Evolutionary conservation across 805 yeast species (phyloP).

Genomic region (Yarrowia phangngaensis): DNA sequence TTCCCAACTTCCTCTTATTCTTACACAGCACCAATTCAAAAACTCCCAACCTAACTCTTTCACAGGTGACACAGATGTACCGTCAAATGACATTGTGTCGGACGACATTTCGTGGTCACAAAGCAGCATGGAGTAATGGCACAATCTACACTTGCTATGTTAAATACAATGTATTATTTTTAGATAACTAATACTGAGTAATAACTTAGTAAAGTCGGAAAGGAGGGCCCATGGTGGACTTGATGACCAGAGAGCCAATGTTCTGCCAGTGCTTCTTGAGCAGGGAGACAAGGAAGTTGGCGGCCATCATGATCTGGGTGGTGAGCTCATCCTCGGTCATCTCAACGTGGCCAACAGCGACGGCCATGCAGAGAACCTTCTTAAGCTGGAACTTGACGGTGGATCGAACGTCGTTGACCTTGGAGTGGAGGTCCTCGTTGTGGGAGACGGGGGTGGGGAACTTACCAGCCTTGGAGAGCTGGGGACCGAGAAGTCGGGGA

Average conservation of each 20-base stretch:
- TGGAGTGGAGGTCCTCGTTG: constrained; percentile 93
- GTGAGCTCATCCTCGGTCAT: constrained; percentile 96
- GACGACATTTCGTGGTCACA: too few relatives aligned
- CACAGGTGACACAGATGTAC: too few relatives aligned
- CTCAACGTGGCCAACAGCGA: constrained; percentile 99
- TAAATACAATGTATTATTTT: too few relatives aligned
- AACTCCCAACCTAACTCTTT: too few relatives aligned
- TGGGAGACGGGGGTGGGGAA: constrained; percentile 99
- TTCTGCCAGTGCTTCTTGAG: constrained; percentile 99
- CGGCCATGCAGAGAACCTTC: constrained; percentile 99
- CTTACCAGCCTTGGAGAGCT: constrained; percentile 99
- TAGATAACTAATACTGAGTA: too few relatives aligned
- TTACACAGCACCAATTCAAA: too few relatives aligned
- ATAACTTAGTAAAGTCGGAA: constrained; percentile 89
- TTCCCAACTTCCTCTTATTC: too few relatives aligned
- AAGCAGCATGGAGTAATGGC: too few relatives aligned
- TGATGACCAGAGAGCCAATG: constrained; percentile 98
- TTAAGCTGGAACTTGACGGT: constrained; percentile 99
- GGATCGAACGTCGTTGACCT: constrained; percentile 96
- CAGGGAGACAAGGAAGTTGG: constrained; percentile 98
- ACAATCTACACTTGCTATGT: too few relatives aligned
- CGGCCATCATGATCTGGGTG: constrained; percentile 97
- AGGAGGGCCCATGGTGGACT: constrained; percentile 99
- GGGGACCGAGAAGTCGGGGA: constrained; percentile 99
- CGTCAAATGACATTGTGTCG: too few relatives aligned